A percentile compares a stretch with the other conserved stretches of the same genome.
Conservation (phyloP, 2,329 filamentous ascomycete genomes). For the Pseudonectria foliicola region DNA sequence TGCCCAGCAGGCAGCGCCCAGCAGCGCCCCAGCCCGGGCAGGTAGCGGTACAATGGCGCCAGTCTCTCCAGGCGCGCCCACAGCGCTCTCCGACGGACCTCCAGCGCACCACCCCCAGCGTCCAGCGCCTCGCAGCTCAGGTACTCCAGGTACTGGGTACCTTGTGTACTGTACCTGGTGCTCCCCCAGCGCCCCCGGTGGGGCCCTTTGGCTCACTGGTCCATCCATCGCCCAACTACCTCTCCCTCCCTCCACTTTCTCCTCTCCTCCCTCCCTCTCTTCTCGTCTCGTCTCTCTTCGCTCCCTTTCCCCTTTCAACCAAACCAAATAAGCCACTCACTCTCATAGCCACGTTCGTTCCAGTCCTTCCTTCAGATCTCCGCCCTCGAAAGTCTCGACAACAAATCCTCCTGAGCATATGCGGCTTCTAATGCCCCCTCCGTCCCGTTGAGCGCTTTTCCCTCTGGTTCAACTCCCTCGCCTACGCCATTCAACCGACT, state of each 20-base stretch:
- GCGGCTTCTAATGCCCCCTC: too few relatives aligned
- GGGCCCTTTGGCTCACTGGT: background rate
- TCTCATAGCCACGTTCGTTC: constrained; percentile 30
- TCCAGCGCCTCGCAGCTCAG: too few relatives aligned
- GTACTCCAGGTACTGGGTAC: too few relatives aligned
- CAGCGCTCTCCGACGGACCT: too few relatives aligned
- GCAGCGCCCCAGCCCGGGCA: too few relatives aligned
- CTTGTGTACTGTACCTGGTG: too few relatives aligned
- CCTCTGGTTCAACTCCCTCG: constrained; percentile 7
- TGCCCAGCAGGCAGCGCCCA: too few relatives aligned
- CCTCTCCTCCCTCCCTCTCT: constrained; percentile 11
- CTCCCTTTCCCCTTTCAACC: constrained; percentile 32
- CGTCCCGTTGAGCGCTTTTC: background rate
- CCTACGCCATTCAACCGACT: constrained; percentile 8
- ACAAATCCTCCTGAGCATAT: too few relatives aligned
- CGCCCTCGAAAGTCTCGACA: background rate
- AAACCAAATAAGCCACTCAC: constrained; percentile 35
- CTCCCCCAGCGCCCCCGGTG: too few relatives aligned
- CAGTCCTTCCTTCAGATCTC: constrained; percentile 30
- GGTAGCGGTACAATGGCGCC: too few relatives aligned
- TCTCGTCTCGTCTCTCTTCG: constrained; percentile 17
- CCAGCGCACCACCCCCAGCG: too few relatives aligned
- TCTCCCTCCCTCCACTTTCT: constrained; percentile 7
- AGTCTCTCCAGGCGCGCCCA: too few relatives aligned
- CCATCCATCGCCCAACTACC: constrained; percentile 7